Evolutionary conservation across 2,329 filamentous ascomycete genomes (phyloP), one percentile per base, ranked within the genome.

Genomic region (Zymoseptoria brevis): DNA sequence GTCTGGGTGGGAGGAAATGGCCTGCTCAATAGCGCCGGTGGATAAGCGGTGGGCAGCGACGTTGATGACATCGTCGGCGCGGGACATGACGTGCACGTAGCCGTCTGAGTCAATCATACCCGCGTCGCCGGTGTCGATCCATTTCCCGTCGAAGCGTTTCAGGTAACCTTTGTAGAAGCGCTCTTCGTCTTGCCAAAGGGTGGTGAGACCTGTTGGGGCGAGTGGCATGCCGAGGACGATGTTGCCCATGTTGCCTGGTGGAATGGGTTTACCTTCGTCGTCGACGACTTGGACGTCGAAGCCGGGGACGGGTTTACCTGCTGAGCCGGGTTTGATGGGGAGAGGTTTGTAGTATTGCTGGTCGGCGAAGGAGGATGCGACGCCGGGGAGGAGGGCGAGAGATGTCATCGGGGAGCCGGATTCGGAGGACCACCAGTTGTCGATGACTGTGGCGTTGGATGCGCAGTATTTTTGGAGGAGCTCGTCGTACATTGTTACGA

Each of bases 101-200:
- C 83, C 83, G 49, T 93, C 86, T 13, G 81, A 73, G 70, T 96
- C 92, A 59, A 96, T 85, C 79, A 91, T 86, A 0, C 93, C 92
- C 0, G 90, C 88, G 71, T 97, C 92, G 1, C 92, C 93, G 0
- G 92, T 96, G 71, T 97, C 92, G 50, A 96, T 75, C 89, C 90
- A 96, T 66, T 83, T 83, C 0, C 90, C 90, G 5, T 82, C 68
- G 69, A 96, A 97, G 13, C 92, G 80, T 73, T 88, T 88, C 64
- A 96, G 75, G 68, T 96, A 97, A 1, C 90, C 85, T 63, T 83
- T 86, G 73, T 91, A 95, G 72, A 96, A 96, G 35, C 92, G 79
- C 62, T 89, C 87, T 52, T 91, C 88, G 62, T 96, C 92, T 55
- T 87, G 78, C 88, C 92, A 96, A 1, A 96, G 78, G 1, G 87